Base-by-base conservation (phyloP, 192 early-diverging fungal genomes). In the Backusella parvicylindrica region DNA sequence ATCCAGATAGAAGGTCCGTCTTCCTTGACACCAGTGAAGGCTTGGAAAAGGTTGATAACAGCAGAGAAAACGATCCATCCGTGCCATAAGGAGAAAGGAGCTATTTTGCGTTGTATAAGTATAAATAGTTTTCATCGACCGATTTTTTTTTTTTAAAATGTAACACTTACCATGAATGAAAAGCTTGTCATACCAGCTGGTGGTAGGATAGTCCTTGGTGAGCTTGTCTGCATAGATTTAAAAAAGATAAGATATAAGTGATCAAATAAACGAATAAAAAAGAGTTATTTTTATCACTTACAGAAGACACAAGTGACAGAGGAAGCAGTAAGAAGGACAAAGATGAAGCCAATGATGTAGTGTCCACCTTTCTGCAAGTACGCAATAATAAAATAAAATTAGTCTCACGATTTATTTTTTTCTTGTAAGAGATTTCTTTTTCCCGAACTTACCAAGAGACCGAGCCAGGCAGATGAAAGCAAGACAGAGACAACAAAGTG, bases 1-100 rank as follows among this genome's bases (percentile, higher is more conserved):
- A 85, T 72, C 40, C 84, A 79, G 28, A 85, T 69, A 18, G 73
- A 70, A 32, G 91, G 89, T 2, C 81, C 79, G 3, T 73, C 60
- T 31, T 77, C 78, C 11, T 49, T 36, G 31, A 80, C 50, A 32
- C 69, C 68, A n/a, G 86, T 84, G 72, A 92, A 86, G 72, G 84
- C 84, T 67, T 87, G 89, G 73, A 91, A 87, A 56, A 81, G 70
- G 83, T 89, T 91, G 74, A 91, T 74, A 75, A 89, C 77, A 77
- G 79, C 67, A 47, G 89, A 73, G 70, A 88, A 86, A 64, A 87
- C 78, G 65, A 91, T 83, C 86, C 88, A 90, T 33, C 87, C 90
- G 79, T 90, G 88, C 82, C 86, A 91, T 32, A 91, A 79, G 38
- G 88, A 89, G 85, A 92, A 88, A 75, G 91, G 91, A 70, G 68